These are phyloP conservation scores for Myxozyma vanderwaltii DNA, from an alignment of 805 yeast species.

Conservation along the genomic window DNA sequence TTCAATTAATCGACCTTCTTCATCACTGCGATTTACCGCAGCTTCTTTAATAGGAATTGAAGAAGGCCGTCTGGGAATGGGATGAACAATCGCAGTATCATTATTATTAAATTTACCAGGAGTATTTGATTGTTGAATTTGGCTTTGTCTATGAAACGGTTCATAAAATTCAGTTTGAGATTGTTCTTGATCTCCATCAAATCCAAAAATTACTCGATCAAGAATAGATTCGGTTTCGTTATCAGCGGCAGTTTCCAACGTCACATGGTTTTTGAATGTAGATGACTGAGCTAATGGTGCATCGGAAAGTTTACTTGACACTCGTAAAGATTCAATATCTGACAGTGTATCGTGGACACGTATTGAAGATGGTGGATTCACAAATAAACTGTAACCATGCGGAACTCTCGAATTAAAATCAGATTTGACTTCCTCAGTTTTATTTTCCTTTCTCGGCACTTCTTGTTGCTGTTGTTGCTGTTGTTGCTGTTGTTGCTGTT, in stretches of 20 bases:
- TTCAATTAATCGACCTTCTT: constrained; percentile 9
- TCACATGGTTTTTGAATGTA: not conserved
- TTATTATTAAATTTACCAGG: not conserved
- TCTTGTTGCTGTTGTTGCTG: no score
- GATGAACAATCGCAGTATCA: constrained; percentile 1
- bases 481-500: no score
- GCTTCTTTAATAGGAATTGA: not conserved
- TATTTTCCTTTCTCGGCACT: not conserved
- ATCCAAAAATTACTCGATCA: not conserved
- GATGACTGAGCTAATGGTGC: constrained; percentile 13
- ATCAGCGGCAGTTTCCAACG: not conserved
- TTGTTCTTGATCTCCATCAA: not conserved
- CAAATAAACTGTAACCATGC: constrained; percentile 1
- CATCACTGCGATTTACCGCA: not conserved
- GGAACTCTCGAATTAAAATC: not conserved
- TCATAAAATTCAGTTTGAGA: not conserved
- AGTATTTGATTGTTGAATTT: not conserved
- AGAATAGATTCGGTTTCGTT: not conserved
- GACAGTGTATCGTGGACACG: not conserved
- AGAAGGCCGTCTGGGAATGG: not conserved
- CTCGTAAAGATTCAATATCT: not conserved
- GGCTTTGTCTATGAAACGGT: not conserved
- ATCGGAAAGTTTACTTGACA: not conserved
- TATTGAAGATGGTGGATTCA: not conserved
- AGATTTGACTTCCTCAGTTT: not conserved